Evolutionary conservation across 495 filamentous ascomycete genomes (phyloP).

Genomic region (Xylaria grammica): DNA sequence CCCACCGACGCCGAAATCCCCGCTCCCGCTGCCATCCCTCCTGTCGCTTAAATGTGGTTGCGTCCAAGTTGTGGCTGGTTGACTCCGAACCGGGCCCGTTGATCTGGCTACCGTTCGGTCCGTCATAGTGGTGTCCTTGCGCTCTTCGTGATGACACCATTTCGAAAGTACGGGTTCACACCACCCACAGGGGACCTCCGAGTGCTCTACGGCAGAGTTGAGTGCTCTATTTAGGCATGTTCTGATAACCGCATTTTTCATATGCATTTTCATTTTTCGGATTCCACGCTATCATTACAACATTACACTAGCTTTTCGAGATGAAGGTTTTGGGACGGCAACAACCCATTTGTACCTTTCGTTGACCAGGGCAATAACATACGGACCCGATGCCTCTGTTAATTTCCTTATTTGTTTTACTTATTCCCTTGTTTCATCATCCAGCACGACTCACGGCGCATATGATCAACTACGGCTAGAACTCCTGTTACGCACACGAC

Average conservation of each 20-base stretch:
- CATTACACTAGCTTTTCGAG: background rate
- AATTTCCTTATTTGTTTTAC: constrained; percentile 10
- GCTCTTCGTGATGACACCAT: background rate
- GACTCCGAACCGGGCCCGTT: background rate
- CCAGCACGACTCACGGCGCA: constrained; percentile 29
- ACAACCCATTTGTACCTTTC: background rate
- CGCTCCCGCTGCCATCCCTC: constrained; percentile 38
- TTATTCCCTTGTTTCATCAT: constrained; percentile 20
- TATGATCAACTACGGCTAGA: constrained; percentile 26
- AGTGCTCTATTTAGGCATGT: background rate
- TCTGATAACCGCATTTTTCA: constrained; percentile 7
- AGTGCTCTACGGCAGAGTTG: background rate
- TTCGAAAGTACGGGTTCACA: background rate
- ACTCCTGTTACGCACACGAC: constrained; percentile 22
- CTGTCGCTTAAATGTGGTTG: constrained; percentile 37
- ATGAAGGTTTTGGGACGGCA: background rate
- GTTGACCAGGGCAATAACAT: background rate
- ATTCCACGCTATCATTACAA: constrained; percentile 3
- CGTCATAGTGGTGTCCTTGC: background rate
- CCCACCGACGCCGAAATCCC: constrained; percentile 42
- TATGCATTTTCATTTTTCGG: constrained; percentile 5
- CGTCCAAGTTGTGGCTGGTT: background rate
- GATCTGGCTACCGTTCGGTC: constrained; percentile 4
- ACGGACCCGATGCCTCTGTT: constrained; percentile 6
- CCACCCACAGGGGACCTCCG: background rate